phyloP scores from a whole-genome alignment of 345 rosid species.

The Murraya paniculata region DNA sequence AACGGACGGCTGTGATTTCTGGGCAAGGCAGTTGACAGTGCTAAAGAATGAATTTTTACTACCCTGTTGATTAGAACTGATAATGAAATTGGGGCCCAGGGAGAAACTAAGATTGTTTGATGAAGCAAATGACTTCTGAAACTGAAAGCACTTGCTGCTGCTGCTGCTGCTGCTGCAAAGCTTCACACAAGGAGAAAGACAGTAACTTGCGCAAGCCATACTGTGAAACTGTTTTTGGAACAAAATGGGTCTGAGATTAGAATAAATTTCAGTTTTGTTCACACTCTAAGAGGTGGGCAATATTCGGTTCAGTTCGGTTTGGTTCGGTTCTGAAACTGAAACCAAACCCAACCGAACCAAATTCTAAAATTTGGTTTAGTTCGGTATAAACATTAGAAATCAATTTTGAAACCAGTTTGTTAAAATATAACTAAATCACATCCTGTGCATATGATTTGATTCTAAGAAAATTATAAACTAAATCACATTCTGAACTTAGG shows the following conservation, averaged over 20 bases:
- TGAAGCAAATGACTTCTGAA: neutral
- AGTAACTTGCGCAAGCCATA: neutral
- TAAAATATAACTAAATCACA: too few relatives aligned
- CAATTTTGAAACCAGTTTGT: too few relatives aligned
- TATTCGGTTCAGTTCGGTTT: too few relatives aligned
- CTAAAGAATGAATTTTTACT: constrained; percentile 7
- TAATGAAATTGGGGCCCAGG: constrained; percentile 16
- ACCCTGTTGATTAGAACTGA: constrained; percentile 4
- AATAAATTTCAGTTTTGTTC: neutral
- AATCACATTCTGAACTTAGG: too few relatives aligned
- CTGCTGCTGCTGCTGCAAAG: neutral
- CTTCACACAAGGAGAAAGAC: neutral
- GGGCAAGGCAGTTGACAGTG: constrained; percentile 21
- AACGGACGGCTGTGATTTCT: constrained; percentile 27
- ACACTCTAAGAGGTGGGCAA: neutral
- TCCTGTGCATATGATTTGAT: too few relatives aligned
- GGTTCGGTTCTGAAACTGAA: too few relatives aligned
- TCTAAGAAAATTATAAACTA: too few relatives aligned
- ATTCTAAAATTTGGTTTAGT: too few relatives aligned
- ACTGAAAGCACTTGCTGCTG: neutral
- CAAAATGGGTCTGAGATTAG: neutral
- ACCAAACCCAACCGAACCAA: too few relatives aligned
- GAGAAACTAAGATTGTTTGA: constrained; percentile 1
- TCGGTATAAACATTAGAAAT: too few relatives aligned
- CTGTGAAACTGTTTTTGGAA: neutral